phyloP scores from a whole-genome alignment of 2,329 filamentous ascomycete genomes.

The Coniochaeta ligniaria region DNA sequence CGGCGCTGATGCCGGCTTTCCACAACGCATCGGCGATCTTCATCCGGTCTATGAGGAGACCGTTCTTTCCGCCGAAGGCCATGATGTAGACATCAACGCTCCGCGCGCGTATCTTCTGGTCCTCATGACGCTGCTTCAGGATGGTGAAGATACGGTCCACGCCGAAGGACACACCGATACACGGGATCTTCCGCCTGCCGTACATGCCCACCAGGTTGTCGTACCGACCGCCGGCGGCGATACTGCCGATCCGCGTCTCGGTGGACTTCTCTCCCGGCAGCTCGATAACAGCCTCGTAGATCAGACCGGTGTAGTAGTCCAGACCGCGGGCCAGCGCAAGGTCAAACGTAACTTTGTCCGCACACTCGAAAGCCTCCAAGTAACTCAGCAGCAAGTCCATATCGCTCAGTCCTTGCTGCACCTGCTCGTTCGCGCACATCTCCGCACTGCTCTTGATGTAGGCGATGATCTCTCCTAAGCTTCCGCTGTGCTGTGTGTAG shows the following conservation, averaged over 20 bases:
- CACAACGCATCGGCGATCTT: constrained; percentile 68
- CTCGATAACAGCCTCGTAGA: constrained; percentile 84
- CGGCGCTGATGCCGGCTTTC: constrained; percentile 84
- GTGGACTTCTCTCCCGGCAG: constrained; percentile 49
- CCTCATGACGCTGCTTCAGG: constrained; percentile 65
- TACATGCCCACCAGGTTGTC: constrained; percentile 95
- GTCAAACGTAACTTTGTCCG: constrained; percentile 76
- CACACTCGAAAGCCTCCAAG: constrained; percentile 67
- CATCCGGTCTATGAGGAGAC: constrained; percentile 79
- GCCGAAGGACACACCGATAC: constrained; percentile 86
- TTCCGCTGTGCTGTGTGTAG: constrained; percentile 47
- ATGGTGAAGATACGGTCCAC: constrained; percentile 95
- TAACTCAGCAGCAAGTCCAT: constrained; percentile 77
- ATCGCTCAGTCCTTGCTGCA: constrained; percentile 74
- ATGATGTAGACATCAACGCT: constrained; percentile 91
- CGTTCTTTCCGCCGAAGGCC: constrained; percentile 81
- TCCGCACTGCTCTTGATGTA: constrained; percentile 60
- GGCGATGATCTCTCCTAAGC: constrained; percentile 56
- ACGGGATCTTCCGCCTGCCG: constrained; percentile 68
- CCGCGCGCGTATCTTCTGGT: constrained; percentile 50
- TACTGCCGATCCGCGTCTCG: constrained; percentile 58
- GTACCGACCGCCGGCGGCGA: constrained; percentile 86
- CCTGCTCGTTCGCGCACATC: constrained; percentile 63
- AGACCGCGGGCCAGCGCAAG: constrained; percentile 80
- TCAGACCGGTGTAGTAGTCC: constrained; percentile 84